Base-by-base conservation (phyloP, 23 red algal genomes). In the Cyanidiococcus yangmingshanensis region DNA sequence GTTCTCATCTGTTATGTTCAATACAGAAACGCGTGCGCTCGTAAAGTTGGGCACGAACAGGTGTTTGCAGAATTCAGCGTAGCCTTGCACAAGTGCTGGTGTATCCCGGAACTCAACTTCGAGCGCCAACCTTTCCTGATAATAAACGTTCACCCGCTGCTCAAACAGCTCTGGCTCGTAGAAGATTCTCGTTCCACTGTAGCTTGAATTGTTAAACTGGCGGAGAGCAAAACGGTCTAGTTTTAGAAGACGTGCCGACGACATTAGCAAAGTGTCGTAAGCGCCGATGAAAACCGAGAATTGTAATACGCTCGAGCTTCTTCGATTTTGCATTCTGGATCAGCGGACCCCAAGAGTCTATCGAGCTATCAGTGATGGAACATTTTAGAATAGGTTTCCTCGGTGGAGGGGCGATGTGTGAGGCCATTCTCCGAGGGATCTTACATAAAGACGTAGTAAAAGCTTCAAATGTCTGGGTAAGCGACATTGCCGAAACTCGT, bases 321-420 rank as follows among this genome's bases (percentile, higher is more conserved):
- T n/a, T n/a, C n/a, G n/a, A n/a, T n/a, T n/a, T n/a, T n/a, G n/a
- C n/a, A n/a, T n/a, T n/a, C n/a, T n/a, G n/a, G n/a, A n/a, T n/a
- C n/a, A n/a, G n/a, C n/a, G n/a, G n/a, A n/a, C n/a, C n/a, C n/a
- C n/a, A n/a, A n/a, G n/a, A n/a, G n/a, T n/a, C n/a, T n/a, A n/a
- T n/a, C n/a, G n/a, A n/a, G n/a, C n/a, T n/a, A n/a, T n/a, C n/a
- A n/a, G n/a, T 57, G 27, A 71, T 71, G n/a, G 21, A 25, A 29
- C 63, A 39, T 27, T 39, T 39, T n/a, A 82, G 71, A 17, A 17
- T 97, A 39, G 93, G 93, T 37, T 97, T 97, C 74, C 79, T 87
- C 40, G 93, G 93, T 40, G 93, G 93, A 26, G 93, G 93, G 1
- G 86, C 88, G 85, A 97, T 97, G 93, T 87, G 87, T 74, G 89